Conservation (phyloP, 1,139 yeast genomes). For the Geotrichum klebahnii region DNA sequence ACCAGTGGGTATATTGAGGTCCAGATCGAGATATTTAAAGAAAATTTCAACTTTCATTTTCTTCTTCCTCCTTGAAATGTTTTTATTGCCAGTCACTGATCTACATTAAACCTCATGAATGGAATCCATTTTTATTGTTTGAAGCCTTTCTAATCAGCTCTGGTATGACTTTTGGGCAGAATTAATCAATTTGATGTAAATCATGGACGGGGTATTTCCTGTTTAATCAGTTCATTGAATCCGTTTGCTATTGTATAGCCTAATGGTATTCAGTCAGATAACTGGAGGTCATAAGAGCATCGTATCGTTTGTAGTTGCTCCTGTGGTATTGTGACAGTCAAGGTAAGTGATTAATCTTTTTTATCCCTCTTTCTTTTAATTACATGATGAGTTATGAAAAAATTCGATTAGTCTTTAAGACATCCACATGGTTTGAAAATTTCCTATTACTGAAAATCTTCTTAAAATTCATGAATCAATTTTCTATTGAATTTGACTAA, state of each 20-base stretch:
- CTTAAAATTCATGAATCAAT: neutral
- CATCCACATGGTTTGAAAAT: constrained; percentile 20
- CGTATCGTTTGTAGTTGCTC: neutral
- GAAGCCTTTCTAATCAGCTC: too few relatives aligned
- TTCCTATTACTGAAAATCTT: constrained; percentile 13
- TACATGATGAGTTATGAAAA: constrained; percentile 20
- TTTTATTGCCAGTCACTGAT: too few relatives aligned
- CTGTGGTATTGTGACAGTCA: neutral
- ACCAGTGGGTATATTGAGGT: too few relatives aligned
- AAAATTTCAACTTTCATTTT: too few relatives aligned
- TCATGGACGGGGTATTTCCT: too few relatives aligned
- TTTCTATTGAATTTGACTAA: too few relatives aligned
- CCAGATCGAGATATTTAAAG: too few relatives aligned
- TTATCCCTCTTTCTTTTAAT: neutral
- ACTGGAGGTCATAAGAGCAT: neutral
- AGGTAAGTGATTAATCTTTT: neutral
- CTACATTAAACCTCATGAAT: too few relatives aligned
- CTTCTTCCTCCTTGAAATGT: too few relatives aligned
- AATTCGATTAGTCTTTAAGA: constrained; percentile 23
- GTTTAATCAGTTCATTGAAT: neutral
- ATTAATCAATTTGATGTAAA: too few relatives aligned
- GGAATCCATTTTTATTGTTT: too few relatives aligned
- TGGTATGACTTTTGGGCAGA: too few relatives aligned
- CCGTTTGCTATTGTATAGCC: neutral
- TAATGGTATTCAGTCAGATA: neutral